Evolutionary conservation across 73 alveolate genomes (phyloP).

Genomic region (Tetrahymena elliotti): DNA sequence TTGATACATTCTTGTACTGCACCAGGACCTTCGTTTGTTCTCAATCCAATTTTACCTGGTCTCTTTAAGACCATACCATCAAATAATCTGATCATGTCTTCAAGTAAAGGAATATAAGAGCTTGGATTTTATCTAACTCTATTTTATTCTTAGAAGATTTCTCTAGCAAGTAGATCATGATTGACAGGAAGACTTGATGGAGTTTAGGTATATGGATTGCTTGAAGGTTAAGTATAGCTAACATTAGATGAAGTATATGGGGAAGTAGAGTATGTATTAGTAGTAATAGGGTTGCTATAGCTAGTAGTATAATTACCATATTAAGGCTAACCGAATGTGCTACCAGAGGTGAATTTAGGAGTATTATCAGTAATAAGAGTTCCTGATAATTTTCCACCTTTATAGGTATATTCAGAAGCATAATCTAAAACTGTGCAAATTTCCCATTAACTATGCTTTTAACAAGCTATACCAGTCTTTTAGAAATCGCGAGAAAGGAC

Average conservation of each 20-base stretch:
- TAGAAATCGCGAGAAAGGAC: conserved; percentile 52
- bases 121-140: conserved; percentile 8
- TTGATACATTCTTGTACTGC: conserved; percentile 41
- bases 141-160: conserved; percentile 17
- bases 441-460: conserved; percentile 9
- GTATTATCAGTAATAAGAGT: not conserved
- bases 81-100: conserved; percentile 1
- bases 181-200: not conserved
- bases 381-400: not conserved
- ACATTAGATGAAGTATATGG: not conserved
- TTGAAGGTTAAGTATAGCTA: not conserved
- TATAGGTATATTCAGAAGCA: conserved; percentile 9
- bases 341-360: not conserved
- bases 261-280: not conserved
- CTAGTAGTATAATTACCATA: not conserved
- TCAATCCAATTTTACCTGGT: conserved; percentile 40
- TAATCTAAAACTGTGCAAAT: conserved; percentile 15
- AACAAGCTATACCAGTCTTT: conserved; percentile 14
- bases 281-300: not conserved
- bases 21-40: conserved; percentile 40
- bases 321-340: not conserved
- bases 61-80: conserved; percentile 19
- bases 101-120: not conserved
- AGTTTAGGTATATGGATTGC: not conserved
- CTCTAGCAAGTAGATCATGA: conserved; percentile 1